A percentile compares a stretch with the other conserved stretches of the same genome.
Evolutionary conservation across 768 basidiomycete species (phyloP).

Genomic region (Suillus bovinus): DNA sequence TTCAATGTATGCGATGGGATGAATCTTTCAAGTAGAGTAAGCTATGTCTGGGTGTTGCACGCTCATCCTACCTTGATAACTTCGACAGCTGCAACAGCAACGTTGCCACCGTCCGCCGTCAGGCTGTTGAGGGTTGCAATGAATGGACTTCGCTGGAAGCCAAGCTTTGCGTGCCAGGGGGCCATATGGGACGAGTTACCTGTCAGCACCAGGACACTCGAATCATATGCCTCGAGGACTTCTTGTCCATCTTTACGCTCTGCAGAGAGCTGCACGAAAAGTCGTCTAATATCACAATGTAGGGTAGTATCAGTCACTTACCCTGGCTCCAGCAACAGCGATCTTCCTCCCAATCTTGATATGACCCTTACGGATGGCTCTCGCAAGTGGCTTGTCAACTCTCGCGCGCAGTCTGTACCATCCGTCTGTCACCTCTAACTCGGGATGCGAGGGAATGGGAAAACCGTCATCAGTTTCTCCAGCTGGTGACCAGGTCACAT

Average conservation of each 20-base stretch:
- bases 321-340: constrained; percentile 75
- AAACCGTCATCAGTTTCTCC: constrained; percentile 39
- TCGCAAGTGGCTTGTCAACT: constrained; percentile 70
- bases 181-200: constrained; percentile 89
- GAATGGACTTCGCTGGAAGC: constrained; percentile 66
- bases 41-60: constrained; percentile 1
- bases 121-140: constrained; percentile 80
- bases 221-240: constrained; percentile 77
- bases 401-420: constrained; percentile 89
- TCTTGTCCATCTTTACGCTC: constrained; percentile 79
- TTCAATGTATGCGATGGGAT: constrained; percentile 82
- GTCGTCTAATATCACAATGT: not conserved
- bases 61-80: constrained; percentile 55
- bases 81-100: constrained; percentile 73
- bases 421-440: constrained; percentile 93
- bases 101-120: constrained; percentile 76
- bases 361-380: constrained; percentile 65
- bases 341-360: constrained; percentile 84
- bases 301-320: constrained; percentile 36
- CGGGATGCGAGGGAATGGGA: constrained; percentile 44
- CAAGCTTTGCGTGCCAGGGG: constrained; percentile 87
- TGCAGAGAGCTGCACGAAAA: constrained; percentile 53
- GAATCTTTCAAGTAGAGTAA: constrained; percentile 45
- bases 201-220: constrained; percentile 61
- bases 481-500: constrained; percentile 55